Evolutionary conservation across 805 yeast genomes (phyloP).

Genomic region (Candida peoriensis): DNA sequence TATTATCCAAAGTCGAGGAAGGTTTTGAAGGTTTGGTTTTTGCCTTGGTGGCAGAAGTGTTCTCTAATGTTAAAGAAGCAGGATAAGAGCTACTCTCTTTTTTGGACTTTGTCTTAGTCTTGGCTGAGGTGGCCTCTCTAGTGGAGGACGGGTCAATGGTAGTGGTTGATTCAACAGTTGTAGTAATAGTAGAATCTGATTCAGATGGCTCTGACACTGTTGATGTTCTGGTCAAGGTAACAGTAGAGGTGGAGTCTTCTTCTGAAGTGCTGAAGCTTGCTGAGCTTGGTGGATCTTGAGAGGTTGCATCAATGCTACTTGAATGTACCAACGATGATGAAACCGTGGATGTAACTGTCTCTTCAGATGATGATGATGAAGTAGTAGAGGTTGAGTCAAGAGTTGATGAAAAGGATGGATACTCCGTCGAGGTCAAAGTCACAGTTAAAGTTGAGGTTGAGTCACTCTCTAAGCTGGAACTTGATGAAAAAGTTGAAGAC

Average conservation of each 20-base stretch:
- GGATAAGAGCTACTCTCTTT: too few species aligned
- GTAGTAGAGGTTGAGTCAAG: neutral
- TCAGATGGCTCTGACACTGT: too few species aligned
- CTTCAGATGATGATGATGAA: neutral
- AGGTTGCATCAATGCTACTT: neutral
- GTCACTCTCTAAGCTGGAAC: too few species aligned
- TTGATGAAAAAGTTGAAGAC: too few species aligned
- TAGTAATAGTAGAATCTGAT: neutral
- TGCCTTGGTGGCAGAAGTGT: neutral
- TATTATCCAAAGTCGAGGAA: neutral
- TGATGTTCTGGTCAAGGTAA: neutral
- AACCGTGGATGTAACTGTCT: conserved; percentile 2
- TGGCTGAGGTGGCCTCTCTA: too few species aligned
- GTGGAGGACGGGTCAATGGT: neutral
- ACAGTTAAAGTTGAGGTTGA: too few species aligned
- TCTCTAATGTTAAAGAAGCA: neutral
- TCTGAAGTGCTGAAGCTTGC: too few species aligned
- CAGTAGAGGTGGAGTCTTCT: neutral
- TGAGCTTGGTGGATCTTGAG: conserved; percentile 2
- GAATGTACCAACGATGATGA: neutral
- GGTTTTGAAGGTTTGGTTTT: neutral
- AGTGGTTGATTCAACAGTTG: neutral
- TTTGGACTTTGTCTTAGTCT: too few species aligned
- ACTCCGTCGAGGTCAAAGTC: too few species aligned
- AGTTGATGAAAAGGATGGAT: too few species aligned